Base-by-base conservation (phyloP, 192 early-diverging fungal species). In the Coemansia sp. region DNA sequence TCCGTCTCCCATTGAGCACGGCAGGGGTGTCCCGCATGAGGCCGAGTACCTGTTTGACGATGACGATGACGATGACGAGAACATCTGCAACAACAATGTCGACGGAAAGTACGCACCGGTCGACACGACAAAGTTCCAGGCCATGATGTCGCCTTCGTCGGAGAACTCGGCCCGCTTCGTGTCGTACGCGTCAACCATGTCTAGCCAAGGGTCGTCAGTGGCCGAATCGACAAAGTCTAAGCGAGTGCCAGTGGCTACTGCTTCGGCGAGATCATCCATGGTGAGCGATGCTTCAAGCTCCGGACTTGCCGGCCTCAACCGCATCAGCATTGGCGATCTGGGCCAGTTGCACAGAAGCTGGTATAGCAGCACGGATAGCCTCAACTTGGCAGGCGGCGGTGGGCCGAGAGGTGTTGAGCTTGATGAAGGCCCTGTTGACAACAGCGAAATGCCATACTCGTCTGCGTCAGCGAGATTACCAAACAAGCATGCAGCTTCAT, bases 31-130 rank as follows among this genome's bases (percentile, higher is more conserved):
- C 3, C 51, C 19, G 2, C 74, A 77, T 34, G 74, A 77, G 26
- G 74, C 74, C 5, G 74, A 77, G 46, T 70, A 77, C n/a, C 32
- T 77, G 40, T 77, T 77, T 52, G 64, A 61, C 25, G 68, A 70
- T 32, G 58, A 57, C 15, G 63, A 65, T 11, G 51, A 59, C 47
- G 67, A 62, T 6, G 37, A 37, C 7, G n/a, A n/a, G n/a, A n/a
- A n/a, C n/a, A n/a, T n/a, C n/a, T n/a, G n/a, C n/a, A n/a, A n/a
- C n/a, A n/a, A n/a, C n/a, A n/a, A n/a, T n/a, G n/a, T n/a, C n/a
- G 54, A 53, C 19, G 56, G 14, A 14, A 51, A 57, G 34, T 32
- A 30, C 1, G 39, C 22, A 2, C 46, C 27, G 0, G 38, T 35
- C 27, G 49, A 57, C 33, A 36, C 37, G 27, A 53, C 30, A 51